A percentile compares a stretch with the other conserved stretches of the same genome.
These are phyloP conservation scores for Suillus variegatus DNA, from an alignment of 768 basidiomycete species.

Conservation along the genomic window DNA sequence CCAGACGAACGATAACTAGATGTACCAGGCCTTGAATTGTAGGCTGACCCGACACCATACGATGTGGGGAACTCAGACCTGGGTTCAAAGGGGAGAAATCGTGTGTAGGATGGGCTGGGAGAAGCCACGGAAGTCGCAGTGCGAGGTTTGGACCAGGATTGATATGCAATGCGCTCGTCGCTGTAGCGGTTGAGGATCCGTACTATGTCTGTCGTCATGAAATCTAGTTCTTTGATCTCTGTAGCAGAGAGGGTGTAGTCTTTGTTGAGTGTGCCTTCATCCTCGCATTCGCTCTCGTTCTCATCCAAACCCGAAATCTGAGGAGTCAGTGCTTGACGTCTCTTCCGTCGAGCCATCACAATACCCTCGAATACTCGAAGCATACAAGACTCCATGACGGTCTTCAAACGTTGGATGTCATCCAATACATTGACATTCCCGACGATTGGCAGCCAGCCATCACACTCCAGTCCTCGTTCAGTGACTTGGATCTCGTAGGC, in stretches of 20 bases:
- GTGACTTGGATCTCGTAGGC: slow-evolving; percentile 75
- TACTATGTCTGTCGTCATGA: slow-evolving; percentile 74
- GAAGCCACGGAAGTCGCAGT: slow-evolving; percentile 67
- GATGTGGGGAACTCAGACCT: slow-evolving; percentile 66
- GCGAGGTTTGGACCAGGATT: slow-evolving; percentile 63
- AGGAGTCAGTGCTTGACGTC: slow-evolving; percentile 30
- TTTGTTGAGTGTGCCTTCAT: slow-evolving; percentile 38
- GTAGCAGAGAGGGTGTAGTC: slow-evolving; percentile 59
- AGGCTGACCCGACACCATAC: slow-evolving; percentile 41
- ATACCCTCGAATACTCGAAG: slow-evolving; percentile 91
- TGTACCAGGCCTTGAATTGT: slow-evolving; percentile 62
- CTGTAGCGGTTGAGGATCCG: slow-evolving; percentile 70
- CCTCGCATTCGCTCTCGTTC: slow-evolving; percentile 62
- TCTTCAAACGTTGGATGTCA: slow-evolving; percentile 80
- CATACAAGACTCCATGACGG: slow-evolving; percentile 79
- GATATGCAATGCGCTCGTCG: slow-evolving; percentile 58
- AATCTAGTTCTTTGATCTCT: slow-evolving; percentile 77
- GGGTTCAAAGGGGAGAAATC: slow-evolving; percentile 38
- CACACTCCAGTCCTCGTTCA: slow-evolving; percentile 78
- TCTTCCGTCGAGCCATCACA: slow-evolving; percentile 36
- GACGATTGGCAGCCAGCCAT: slow-evolving; percentile 86
- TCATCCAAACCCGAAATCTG: slow-evolving; percentile 42
- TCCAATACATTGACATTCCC: slow-evolving; percentile 76
- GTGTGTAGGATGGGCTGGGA: slow-evolving; percentile 41
- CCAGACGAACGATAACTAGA: slow-evolving; percentile 48